Base-by-base conservation (phyloP, 2,329 filamentous ascomycete species). In the Amauroascus verrucosus region DNA sequence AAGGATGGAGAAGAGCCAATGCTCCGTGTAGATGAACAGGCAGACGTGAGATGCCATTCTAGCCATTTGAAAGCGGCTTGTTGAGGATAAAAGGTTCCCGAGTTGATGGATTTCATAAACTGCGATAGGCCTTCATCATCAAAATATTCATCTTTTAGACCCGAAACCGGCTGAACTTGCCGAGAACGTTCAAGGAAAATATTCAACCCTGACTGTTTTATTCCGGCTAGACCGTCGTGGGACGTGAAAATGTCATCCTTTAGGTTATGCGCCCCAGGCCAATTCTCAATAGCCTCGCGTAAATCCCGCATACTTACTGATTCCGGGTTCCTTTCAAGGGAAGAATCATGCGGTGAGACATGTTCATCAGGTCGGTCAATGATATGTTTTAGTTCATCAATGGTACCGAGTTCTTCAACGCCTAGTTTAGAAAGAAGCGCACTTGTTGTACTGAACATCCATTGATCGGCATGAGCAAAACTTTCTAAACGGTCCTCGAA, bases 161-260 rank as follows among this genome's bases (percentile, higher is more conserved):
- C 65, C 1, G 66, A 60, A 54, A 72, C 73, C 33, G 70, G 70
- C 28, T 61, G 65, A 38, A 67, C 64, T 54, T 73, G 70, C 51
- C 75, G 77, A 2, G 77, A 75, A 60, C 80, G 76, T 38, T 79
- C 77, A n/a, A 80, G 67, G 55, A 81, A 81, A 4, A 78, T 72
- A 50, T 76, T 73, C 44, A 80, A 59, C 1, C 77, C 77, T 41
- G 75, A 70, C 48, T 66, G 69, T 55, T 67, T 67, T 56, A 70
- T 71, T 45, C 76, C 73, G 52, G 71, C 69, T 11, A 77, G 72
- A n/a, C 73, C 75, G 9, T 73, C 71, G 49, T 77, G 62, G 13
- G 70, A 65, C 24, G 77, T 75, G 33, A 75, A 66, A 43, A 73
- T 72, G 54, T 80, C 75, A 51, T 69, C 70, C 55, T 73, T 72